These are phyloP conservation scores for Plasmodium malariae DNA, from an alignment of 169 alveolate genomes.

Conservation along the genomic window DNA sequence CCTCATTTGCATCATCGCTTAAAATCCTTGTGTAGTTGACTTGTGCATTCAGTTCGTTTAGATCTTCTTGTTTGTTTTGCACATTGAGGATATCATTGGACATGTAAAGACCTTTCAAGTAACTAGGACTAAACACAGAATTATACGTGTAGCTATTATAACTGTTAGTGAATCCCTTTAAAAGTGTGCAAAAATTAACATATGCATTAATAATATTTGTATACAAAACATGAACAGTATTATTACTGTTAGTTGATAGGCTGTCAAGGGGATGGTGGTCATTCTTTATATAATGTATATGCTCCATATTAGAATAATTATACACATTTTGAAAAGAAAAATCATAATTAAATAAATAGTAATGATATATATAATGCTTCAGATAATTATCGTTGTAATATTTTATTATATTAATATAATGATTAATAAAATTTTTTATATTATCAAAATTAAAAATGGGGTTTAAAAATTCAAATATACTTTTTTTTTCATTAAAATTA, in stretches of 20 bases:
- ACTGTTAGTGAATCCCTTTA: neutral
- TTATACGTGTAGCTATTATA: neutral
- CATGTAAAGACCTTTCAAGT: neutral
- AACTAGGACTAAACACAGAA: neutral
- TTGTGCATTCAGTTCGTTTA: neutral
- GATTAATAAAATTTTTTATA: slow-evolving; percentile 44
- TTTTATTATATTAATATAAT: slow-evolving; percentile 41
- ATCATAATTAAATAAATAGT: slow-evolving; percentile 63
- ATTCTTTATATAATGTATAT: slow-evolving; percentile 61
- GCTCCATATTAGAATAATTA: slow-evolving; percentile 49
- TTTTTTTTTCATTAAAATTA: slow-evolving; percentile 44
- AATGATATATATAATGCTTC: slow-evolving; percentile 66
- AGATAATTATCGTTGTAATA: slow-evolving; percentile 57
- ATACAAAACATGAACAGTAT: slow-evolving; percentile 23
- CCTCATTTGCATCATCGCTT: neutral
- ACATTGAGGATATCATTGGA: neutral
- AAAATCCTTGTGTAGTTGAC: neutral
- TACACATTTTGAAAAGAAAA: slow-evolving; percentile 52
- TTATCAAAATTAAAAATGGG: slow-evolving; percentile 55
- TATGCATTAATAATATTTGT: slow-evolving; percentile 61
- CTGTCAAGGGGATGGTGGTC: neutral
- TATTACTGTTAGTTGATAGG: too few relatives aligned
- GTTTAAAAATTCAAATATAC: slow-evolving; percentile 49
- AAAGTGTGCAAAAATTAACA: slow-evolving; percentile 31
- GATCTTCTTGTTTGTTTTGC: neutral